A percentile compares a stretch with the other conserved stretches of the same genome.
Evolutionary conservation across 2,329 filamentous ascomycete genomes (phyloP).

Genomic region (Neonectria ditissima): DNA sequence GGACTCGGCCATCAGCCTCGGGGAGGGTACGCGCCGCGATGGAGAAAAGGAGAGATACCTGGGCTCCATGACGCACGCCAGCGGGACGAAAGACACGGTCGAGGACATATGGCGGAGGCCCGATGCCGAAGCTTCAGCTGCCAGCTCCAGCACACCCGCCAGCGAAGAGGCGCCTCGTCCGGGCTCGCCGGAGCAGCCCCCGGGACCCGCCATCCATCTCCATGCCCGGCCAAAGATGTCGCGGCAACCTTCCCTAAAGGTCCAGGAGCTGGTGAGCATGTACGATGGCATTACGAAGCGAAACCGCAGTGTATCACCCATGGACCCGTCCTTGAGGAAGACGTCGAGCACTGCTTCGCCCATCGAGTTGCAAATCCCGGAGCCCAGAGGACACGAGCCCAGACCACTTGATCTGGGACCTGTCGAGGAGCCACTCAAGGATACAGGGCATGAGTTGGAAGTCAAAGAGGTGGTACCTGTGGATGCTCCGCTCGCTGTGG

Average conservation of each 20-base stretch:
- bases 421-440: background rate
- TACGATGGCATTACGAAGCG: slow-evolving; percentile 59
- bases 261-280: slow-evolving; percentile 63
- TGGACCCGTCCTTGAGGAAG: slow-evolving; percentile 36
- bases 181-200: slow-evolving; percentile 35
- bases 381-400: slow-evolving; percentile 11
- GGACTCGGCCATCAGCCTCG: slow-evolving; percentile 49
- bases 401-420: slow-evolving; percentile 5
- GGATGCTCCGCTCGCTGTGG: background rate
- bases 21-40: slow-evolving; percentile 34
- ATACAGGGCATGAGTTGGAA: slow-evolving; percentile 2
- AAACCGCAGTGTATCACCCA: slow-evolving; percentile 36
- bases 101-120: slow-evolving; percentile 37
- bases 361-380: background rate
- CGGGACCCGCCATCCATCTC: slow-evolving; percentile 32
- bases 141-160: slow-evolving; percentile 27
- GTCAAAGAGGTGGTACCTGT: background rate
- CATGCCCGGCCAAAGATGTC: slow-evolving; percentile 24
- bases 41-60: slow-evolving; percentile 14
- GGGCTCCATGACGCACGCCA: background rate
- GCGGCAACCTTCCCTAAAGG: slow-evolving; percentile 55
- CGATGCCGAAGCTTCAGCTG: slow-evolving; percentile 21
- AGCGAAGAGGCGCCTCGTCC: slow-evolving; percentile 30
- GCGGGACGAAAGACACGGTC: slow-evolving; percentile 26
- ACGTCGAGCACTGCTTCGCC: slow-evolving; percentile 23